These are phyloP conservation scores for Clonostachys chloroleuca DNA, from an alignment of 2,329 filamentous ascomycete genomes.

Conservation along the genomic window DNA sequence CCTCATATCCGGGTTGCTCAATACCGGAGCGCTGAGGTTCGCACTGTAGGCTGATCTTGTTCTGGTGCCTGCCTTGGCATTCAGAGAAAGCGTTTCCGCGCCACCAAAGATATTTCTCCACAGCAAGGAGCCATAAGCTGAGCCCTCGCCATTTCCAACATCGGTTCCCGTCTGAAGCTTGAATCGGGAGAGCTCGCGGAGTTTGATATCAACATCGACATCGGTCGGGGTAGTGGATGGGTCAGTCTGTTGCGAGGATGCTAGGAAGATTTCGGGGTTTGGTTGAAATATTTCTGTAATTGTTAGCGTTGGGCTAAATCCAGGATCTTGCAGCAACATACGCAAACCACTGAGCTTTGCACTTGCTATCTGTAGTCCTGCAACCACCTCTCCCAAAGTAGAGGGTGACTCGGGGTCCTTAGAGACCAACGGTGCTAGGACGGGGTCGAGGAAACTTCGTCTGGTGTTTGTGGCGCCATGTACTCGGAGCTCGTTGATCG, in stretches of 20 bases:
- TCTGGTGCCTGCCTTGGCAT: constrained; percentile 83
- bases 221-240: constrained; percentile 70
- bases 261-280: constrained; percentile 75
- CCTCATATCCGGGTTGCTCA: constrained; percentile 78
- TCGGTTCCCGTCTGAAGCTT: constrained; percentile 93
- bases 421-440: constrained; percentile 74
- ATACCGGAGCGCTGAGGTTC: constrained; percentile 75
- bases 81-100: constrained; percentile 82
- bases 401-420: constrained; percentile 63
- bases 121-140: constrained; percentile 82
- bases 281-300: constrained; percentile 80
- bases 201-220: constrained; percentile 76
- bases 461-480: constrained; percentile 83
- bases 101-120: constrained; percentile 93
- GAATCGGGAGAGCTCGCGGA: constrained; percentile 78
- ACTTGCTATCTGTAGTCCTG: constrained; percentile 64
- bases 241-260: constrained; percentile 59
- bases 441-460: constrained; percentile 72
- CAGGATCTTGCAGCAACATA: constrained; percentile 31
- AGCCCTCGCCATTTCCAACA: constrained; percentile 88
- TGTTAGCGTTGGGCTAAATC: not conserved
- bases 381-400: constrained; percentile 75
- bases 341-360: constrained; percentile 77
- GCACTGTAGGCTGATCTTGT: constrained; percentile 90
- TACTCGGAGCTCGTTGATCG: constrained; percentile 80